phyloP scores from a whole-genome alignment of 306 rosid species.

The Lathyrus oleraceus region DNA sequence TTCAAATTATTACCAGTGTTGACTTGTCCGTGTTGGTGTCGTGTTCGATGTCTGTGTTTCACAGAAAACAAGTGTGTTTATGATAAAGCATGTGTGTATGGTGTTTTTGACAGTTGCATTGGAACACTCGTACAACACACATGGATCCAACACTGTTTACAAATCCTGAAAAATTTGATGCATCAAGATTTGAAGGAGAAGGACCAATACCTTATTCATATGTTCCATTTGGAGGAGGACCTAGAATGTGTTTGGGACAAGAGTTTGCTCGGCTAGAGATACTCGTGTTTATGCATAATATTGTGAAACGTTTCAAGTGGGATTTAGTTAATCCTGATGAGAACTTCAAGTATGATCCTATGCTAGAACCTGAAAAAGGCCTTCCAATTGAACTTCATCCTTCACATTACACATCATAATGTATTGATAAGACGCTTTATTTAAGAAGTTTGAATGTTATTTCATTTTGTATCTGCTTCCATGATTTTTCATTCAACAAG shows the following conservation, averaged over 20 bases:
- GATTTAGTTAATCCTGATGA: constrained; percentile 40
- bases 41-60: too few relatives aligned
- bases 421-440: not conserved
- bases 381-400: constrained; percentile 48
- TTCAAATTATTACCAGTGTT: too few relatives aligned
- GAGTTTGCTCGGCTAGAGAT: constrained; percentile 57
- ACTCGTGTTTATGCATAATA: constrained; percentile 49
- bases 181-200: constrained; percentile 53
- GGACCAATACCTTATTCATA: constrained; percentile 47
- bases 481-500: not conserved
- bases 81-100: not conserved
- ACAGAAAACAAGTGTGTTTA: too few relatives aligned
- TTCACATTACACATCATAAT: not conserved
- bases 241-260: constrained; percentile 59
- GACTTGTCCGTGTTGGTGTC: too few relatives aligned
- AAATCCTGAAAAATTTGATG: constrained; percentile 52
- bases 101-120: constrained; percentile 42
- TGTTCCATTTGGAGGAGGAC: constrained; percentile 63
- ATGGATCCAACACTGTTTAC: constrained; percentile 42
- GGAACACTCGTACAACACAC: constrained; percentile 48
- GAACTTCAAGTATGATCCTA: constrained; percentile 53
- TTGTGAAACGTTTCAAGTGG: constrained; percentile 55
- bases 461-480: not conserved
- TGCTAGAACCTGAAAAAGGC: constrained; percentile 46
- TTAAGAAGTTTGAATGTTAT: constrained; percentile 5